Evolutionary conservation across 805 yeast species (phyloP).

Genomic region (Ogataea nitratoaversa): DNA sequence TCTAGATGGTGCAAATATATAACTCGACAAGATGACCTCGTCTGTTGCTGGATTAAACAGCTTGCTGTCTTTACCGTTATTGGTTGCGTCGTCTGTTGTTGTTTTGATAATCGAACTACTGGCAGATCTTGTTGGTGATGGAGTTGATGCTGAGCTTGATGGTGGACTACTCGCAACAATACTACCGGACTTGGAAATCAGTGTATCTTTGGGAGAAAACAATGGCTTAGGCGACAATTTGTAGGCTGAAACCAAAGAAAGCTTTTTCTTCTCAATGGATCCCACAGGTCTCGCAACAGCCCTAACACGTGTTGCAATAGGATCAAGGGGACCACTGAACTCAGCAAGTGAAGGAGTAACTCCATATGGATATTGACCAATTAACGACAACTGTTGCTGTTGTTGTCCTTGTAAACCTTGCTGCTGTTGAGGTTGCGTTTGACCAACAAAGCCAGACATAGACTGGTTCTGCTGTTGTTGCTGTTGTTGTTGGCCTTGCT

Average conservation of each 20-base stretch:
- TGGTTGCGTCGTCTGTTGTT: slow-evolving; percentile 9
- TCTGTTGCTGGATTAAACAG: slow-evolving; percentile 51
- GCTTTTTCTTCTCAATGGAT: slow-evolving; percentile 50
- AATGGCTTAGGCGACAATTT: slow-evolving; percentile 63
- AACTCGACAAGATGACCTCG: slow-evolving; percentile 65
- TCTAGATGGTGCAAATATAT: slow-evolving; percentile 61
- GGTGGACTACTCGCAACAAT: slow-evolving; percentile 18
- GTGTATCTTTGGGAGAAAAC: slow-evolving; percentile 31
- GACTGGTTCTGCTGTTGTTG: slow-evolving; percentile 3
- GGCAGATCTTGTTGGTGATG: slow-evolving; percentile 21
- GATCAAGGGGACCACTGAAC: slow-evolving; percentile 31
- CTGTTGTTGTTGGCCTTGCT: slow-evolving; percentile 5
- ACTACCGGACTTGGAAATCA: slow-evolving; percentile 20
- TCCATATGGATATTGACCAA: slow-evolving; percentile 71
- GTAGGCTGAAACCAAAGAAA: slow-evolving; percentile 56
- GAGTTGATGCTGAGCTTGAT: slow-evolving; percentile 18
- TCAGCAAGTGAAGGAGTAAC: slow-evolving; percentile 60
- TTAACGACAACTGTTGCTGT: slow-evolving; percentile 26
- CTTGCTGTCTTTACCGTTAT: slow-evolving; percentile 11
- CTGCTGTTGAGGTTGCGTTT: slow-evolving; percentile 13
- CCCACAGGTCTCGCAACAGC: slow-evolving; percentile 49
- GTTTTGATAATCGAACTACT: slow-evolving; percentile 20
- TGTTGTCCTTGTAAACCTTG: slow-evolving; percentile 14
- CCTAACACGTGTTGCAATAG: slow-evolving; percentile 40
- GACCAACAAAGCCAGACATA: slow-evolving; percentile 9